A percentile compares a stretch with the other conserved stretches of the same genome.
Conservation (phyloP, 164 flowering plant genomes). For the Berberis thunbergii region DNA sequence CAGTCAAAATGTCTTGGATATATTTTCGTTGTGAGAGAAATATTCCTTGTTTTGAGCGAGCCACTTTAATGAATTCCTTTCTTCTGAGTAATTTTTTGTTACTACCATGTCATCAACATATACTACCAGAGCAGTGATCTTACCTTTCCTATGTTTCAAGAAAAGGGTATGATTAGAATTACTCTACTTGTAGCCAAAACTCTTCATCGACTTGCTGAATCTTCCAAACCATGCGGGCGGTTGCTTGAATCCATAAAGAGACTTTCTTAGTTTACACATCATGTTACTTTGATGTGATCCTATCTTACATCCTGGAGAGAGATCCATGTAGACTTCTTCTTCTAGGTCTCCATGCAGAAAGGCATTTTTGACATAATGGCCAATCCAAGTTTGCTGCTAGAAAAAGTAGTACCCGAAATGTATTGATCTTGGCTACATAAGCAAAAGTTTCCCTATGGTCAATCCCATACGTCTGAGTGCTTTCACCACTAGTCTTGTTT, state of each 20-base stretch:
- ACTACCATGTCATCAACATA: neutral
- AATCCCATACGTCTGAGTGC: neutral
- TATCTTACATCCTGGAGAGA: neutral
- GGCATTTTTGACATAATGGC: neutral
- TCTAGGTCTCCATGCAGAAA: neutral
- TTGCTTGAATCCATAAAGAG: neutral
- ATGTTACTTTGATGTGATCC: neutral
- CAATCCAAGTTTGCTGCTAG: neutral
- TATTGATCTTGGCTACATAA: neutral
- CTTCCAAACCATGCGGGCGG: constrained; percentile 6
- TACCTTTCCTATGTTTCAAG: neutral
- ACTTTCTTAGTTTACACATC: neutral
- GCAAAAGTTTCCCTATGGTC: neutral
- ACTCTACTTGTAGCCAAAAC: neutral
- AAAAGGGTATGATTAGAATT: constrained; percentile 1
- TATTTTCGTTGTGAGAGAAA: constrained; percentile 26
- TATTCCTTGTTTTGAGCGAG: constrained; percentile 45
- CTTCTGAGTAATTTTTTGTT: neutral
- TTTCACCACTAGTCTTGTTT: no score
- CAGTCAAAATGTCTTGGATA: neutral
- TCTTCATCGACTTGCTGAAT: constrained; percentile 1
- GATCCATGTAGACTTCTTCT: constrained; percentile 3
- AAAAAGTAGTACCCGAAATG: neutral
- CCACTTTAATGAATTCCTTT: neutral
- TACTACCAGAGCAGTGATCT: neutral